These are phyloP conservation scores for Candida silvatica DNA, from an alignment of 805 yeast genomes.

Conservation along the genomic window DNA sequence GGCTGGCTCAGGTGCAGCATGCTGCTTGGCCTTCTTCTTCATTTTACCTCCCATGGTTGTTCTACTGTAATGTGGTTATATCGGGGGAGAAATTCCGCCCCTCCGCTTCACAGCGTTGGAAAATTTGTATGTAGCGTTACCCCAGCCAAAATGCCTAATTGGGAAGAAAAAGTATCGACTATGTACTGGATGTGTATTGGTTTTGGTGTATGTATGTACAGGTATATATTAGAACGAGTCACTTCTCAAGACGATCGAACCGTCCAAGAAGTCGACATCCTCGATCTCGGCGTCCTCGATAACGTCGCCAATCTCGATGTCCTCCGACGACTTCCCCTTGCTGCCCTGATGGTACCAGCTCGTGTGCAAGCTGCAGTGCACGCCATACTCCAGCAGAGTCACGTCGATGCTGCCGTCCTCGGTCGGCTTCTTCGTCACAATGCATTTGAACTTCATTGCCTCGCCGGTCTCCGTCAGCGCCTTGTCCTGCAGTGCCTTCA, in stretches of 20 bases:
- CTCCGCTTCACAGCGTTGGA: too few species aligned
- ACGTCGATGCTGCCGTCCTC: constrained; percentile 27
- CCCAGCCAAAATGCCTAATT: too few species aligned
- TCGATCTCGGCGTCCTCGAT: constrained; percentile 30
- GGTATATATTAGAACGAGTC: constrained; percentile 10
- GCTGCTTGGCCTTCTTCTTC: constrained; percentile 42
- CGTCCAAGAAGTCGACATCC: constrained; percentile 36
- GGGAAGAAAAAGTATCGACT: too few species aligned
- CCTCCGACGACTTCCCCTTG: constrained; percentile 6
- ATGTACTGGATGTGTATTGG: too few species aligned
- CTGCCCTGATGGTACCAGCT: constrained; percentile 18
- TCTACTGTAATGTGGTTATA: not conserved
- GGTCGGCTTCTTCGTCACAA: constrained; percentile 33
- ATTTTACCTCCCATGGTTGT: constrained; percentile 21
- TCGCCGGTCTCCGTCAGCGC: constrained; percentile 15
- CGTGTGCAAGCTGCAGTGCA: constrained; percentile 19
- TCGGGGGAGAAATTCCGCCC: not conserved
- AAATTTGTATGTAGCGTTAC: too few species aligned
- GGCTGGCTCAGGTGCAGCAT: constrained; percentile 11
- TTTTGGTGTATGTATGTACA: not conserved
- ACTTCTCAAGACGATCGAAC: constrained; percentile 26
- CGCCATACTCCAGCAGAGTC: constrained; percentile 23
- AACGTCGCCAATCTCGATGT: constrained; percentile 35
- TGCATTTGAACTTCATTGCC: constrained; percentile 30
- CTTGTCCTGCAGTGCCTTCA: constrained; percentile 16